phyloP scores from a whole-genome alignment of 2,329 filamentous ascomycete genomes.

The Alternaria viburni region DNA sequence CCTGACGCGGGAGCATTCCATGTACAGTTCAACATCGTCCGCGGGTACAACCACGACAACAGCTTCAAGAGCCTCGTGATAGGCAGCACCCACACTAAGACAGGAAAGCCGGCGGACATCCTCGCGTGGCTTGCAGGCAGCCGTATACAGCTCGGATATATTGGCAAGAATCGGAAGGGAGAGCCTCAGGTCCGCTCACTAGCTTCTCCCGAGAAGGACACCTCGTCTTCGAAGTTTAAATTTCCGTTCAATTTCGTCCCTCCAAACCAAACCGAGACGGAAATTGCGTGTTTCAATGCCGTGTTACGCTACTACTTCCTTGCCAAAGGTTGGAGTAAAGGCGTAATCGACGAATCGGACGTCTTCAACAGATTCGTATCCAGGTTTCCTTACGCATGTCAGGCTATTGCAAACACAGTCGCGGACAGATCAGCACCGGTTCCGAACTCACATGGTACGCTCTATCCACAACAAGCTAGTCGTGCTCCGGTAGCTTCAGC shows the following conservation, averaged over 20 bases:
- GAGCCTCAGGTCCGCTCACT: no score
- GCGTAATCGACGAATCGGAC: neutral
- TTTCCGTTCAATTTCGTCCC: neutral
- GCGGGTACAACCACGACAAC: neutral
- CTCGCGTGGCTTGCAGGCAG: neutral
- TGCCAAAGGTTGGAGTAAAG: neutral
- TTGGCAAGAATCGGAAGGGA: neutral
- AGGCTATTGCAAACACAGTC: neutral
- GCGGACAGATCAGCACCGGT: neutral
- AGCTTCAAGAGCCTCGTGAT: neutral
- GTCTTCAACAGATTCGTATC: neutral
- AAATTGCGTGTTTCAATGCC: neutral
- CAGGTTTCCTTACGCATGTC: neutral
- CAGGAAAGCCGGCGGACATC: fast-evolving
- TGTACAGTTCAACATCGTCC: neutral
- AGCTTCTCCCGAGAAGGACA: no score
- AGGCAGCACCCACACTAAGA: neutral
- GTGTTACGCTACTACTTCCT: neutral
- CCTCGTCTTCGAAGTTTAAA: neutral
- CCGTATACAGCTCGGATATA: neutral
- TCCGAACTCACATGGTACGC: fast-evolving
- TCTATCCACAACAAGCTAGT: neutral
- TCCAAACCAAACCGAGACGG: neutral
- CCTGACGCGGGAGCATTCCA: neutral
- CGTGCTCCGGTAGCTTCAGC: neutral